These are phyloP conservation scores for Brachypodium distachyon DNA, from an alignment of 202 grass and related monocot genomes.

Conservation along the genomic window DNA sequence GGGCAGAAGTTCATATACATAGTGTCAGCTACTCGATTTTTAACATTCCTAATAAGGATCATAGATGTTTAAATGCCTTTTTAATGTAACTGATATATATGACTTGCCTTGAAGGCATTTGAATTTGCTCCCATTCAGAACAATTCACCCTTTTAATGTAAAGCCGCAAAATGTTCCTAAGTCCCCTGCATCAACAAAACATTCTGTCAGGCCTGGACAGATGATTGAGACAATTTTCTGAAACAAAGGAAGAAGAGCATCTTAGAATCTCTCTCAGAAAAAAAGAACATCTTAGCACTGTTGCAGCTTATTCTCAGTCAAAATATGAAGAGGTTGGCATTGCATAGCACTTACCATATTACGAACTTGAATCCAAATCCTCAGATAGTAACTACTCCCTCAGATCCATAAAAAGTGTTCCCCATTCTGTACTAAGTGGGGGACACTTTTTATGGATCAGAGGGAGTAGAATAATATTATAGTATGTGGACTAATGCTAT, in stretches of 20 bases:
- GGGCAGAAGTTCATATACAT: neutral
- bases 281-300: neutral
- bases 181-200: conserved; percentile 63
- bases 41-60: neutral
- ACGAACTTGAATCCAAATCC: neutral
- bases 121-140: conserved; percentile 84
- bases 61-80: neutral
- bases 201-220: conserved; percentile 16
- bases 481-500: neutral
- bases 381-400: neutral
- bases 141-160: conserved; percentile 77
- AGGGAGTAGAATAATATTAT: neutral
- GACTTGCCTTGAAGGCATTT: conserved; percentile 75
- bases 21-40: neutral
- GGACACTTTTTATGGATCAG: no score
- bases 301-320: neutral
- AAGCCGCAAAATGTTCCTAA: conserved; percentile 80
- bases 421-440: no score
- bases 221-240: neutral
- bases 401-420: no score
- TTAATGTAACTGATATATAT: conserved; percentile 10
- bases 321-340: neutral
- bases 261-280: no score
- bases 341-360: neutral
- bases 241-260: neutral